Evolutionary conservation across 768 basidiomycete species (phyloP).

Genomic region (Pleurotus salmoneostramineus): DNA sequence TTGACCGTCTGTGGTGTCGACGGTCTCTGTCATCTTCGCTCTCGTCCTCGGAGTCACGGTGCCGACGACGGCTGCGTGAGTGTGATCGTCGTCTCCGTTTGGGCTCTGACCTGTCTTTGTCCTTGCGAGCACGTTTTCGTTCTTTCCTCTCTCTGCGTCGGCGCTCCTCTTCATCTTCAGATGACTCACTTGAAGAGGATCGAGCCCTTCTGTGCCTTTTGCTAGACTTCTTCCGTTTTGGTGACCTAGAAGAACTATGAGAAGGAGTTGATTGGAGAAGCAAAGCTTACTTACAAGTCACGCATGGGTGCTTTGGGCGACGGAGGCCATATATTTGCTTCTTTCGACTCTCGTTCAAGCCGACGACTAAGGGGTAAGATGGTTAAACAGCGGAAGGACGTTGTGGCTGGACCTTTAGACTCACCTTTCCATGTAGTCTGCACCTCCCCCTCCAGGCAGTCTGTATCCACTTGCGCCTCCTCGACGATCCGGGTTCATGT

Average conservation of each 20-base stretch:
- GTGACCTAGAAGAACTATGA: slow-evolving; percentile 40
- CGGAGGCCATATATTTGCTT: slow-evolving; percentile 72
- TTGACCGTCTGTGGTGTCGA: slow-evolving; percentile 18
- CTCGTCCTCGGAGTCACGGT: slow-evolving; percentile 26
- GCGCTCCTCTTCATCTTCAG: slow-evolving; percentile 51
- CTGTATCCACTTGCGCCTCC: slow-evolving; percentile 24
- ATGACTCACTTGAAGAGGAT: slow-evolving; percentile 40
- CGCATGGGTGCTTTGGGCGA: slow-evolving; percentile 72
- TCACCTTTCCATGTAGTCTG: slow-evolving; percentile 70
- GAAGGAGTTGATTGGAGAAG: not conserved
- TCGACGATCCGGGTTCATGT: slow-evolving; percentile 50
- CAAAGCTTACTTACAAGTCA: slow-evolving; percentile 38
- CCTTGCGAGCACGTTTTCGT: slow-evolving; percentile 50
- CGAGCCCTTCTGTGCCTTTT: slow-evolving; percentile 60
- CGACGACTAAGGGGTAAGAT: slow-evolving; percentile 52
- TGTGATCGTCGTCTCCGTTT: slow-evolving; percentile 29
- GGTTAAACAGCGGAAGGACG: not conserved
- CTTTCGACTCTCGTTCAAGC: slow-evolving; percentile 54
- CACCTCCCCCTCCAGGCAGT: slow-evolving; percentile 30
- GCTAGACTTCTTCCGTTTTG: slow-evolving; percentile 48
- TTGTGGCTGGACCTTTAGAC: slow-evolving; percentile 13
- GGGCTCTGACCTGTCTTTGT: slow-evolving; percentile 35
- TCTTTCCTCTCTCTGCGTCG: slow-evolving; percentile 58
- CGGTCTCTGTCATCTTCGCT: slow-evolving; percentile 35
- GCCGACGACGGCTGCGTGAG: slow-evolving; percentile 23